Evolutionary conservation across 139 green algal genomes (phyloP).

Genomic region (Monoraphidium neglectum): DNA sequence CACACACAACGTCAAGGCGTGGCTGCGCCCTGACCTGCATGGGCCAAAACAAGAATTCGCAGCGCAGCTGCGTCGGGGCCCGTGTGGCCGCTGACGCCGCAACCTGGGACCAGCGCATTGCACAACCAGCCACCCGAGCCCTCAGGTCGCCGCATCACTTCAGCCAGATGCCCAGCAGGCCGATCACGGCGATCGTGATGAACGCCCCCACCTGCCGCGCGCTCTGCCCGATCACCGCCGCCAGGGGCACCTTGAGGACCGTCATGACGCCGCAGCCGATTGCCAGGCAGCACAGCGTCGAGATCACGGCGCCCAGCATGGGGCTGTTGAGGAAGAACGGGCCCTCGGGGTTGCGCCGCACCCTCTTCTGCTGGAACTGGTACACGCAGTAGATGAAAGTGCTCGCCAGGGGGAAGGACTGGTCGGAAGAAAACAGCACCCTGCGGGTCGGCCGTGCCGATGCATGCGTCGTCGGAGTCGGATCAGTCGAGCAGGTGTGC

Average conservation of each 20-base stretch:
- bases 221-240: slow-evolving; percentile 36
- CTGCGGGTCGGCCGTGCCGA: slow-evolving; percentile 19
- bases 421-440: slow-evolving; percentile 49
- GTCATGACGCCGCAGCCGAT: slow-evolving; percentile 60
- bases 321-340: slow-evolving; percentile 68
- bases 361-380: slow-evolving; percentile 54
- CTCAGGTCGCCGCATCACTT: slow-evolving; percentile 41
- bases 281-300: slow-evolving; percentile 54
- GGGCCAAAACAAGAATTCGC: too few species aligned
- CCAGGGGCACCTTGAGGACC: slow-evolving; percentile 41
- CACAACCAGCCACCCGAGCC: too few species aligned
- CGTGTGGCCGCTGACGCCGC: too few species aligned
- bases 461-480: too few species aligned
- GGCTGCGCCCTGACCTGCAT: too few species aligned
- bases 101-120: too few species aligned
- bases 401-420: slow-evolving; percentile 51
- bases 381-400: slow-evolving; percentile 58
- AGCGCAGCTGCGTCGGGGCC: too few species aligned
- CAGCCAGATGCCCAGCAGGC: slow-evolving; percentile 65
- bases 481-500: too few species aligned
- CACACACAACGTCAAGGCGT: too few species aligned
- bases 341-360: slow-evolving; percentile 62
- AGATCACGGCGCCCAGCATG: slow-evolving; percentile 72
- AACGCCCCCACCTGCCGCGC: slow-evolving; percentile 61
- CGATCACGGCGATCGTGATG: slow-evolving; percentile 63